A percentile compares a stretch with the other conserved stretches of the same genome.
Evolutionary conservation across 192 early-diverging fungal genomes (phyloP).

Genomic region (Backusella circina): DNA sequence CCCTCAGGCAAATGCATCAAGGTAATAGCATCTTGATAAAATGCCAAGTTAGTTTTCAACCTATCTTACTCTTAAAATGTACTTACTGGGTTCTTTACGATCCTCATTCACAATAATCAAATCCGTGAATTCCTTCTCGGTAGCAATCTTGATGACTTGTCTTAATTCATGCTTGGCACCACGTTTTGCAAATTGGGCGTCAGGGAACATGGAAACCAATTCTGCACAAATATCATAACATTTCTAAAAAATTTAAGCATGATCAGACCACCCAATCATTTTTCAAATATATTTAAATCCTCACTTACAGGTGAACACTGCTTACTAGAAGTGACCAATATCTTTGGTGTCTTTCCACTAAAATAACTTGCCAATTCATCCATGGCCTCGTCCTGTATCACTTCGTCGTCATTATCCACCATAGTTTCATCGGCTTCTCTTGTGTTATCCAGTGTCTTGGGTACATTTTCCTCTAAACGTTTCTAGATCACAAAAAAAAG

Average conservation of each 20-base stretch:
- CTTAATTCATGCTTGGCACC: constrained; percentile 84
- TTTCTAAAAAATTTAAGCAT: constrained; percentile 30
- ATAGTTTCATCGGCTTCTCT: constrained; percentile 93
- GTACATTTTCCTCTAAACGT: constrained; percentile 86
- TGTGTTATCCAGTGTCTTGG: constrained; percentile 88
- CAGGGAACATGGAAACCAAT: constrained; percentile 86
- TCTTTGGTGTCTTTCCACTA: constrained; percentile 83
- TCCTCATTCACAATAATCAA: constrained; percentile 93
- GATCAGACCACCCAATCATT: background rate
- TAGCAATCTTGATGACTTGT: constrained; percentile 88
- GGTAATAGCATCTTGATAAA: constrained; percentile 85
- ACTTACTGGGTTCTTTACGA: constrained; percentile 81
- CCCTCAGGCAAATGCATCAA: constrained; percentile 95
- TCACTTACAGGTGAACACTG: constrained; percentile 52
- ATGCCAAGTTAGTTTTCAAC: too few species aligned
- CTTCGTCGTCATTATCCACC: constrained; percentile 73
- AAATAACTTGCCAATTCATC: constrained; percentile 91
- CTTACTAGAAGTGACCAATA: constrained; percentile 88
- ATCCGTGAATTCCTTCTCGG: constrained; percentile 89
- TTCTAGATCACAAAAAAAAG: too few species aligned
- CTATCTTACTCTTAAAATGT: too few species aligned
- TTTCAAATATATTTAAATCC: background rate
- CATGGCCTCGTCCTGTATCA: constrained; percentile 77
- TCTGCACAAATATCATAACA: constrained; percentile 88
- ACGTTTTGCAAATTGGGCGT: constrained; percentile 85